These are phyloP conservation scores for Helotiales sp. DNA, from an alignment of 2,329 filamentous ascomycete genomes.

Conservation along the genomic window DNA sequence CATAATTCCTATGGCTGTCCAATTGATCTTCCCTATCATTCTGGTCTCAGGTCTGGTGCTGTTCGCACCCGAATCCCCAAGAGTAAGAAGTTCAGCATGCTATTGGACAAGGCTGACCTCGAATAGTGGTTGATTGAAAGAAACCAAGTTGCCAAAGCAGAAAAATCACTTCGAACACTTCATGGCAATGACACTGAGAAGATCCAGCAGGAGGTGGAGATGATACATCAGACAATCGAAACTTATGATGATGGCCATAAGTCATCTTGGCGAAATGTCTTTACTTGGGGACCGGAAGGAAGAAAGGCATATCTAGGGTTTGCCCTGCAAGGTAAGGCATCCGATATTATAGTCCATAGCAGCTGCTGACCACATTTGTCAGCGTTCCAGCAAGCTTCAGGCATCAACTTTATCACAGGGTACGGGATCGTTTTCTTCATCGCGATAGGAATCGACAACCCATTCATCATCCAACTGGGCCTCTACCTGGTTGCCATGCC, in stretches of 20 bases:
- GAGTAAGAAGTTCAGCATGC: background rate
- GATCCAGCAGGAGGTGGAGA: background rate
- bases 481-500: background rate
- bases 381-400: constrained; percentile 9
- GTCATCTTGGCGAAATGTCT: background rate
- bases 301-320: constrained; percentile 2
- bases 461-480: constrained; percentile 9
- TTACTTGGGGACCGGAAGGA: background rate
- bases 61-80: background rate
- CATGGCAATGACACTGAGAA: background rate
- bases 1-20: background rate
- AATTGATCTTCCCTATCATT: background rate
- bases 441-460: constrained; percentile 5
- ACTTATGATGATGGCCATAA: background rate
- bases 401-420: constrained; percentile 10
- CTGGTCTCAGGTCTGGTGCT: background rate
- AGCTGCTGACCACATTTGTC: background rate
- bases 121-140: background rate
- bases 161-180: background rate
- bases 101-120: background rate
- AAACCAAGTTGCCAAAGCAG: background rate
- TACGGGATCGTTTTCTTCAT: constrained; percentile 16
- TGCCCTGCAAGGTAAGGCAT: background rate
- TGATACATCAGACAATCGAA: background rate
- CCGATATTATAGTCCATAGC: background rate